phyloP scores from a whole-genome alignment of 371 early-diverging fungal genomes.

The Haplosporangium sp. region DNA sequence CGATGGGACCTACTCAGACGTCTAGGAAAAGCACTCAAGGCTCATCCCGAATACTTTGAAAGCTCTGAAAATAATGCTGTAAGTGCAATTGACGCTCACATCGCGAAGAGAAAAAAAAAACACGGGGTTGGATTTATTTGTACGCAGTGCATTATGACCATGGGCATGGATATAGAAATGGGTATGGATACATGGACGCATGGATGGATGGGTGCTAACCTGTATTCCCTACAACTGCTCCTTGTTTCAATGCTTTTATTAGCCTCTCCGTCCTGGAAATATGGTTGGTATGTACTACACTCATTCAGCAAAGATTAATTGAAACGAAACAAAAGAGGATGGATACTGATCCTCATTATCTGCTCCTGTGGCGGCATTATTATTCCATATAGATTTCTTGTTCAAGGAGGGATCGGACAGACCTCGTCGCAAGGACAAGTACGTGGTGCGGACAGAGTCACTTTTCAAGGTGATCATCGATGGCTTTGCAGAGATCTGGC shows the following conservation, averaged over 20 bases:
- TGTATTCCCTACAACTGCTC: too few relatives aligned
- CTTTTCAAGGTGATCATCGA: conserved; percentile 87
- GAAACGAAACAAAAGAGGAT: not conserved
- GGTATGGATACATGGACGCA: too few relatives aligned
- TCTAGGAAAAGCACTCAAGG: conserved; percentile 69
- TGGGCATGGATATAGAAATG: not conserved
- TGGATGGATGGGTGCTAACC: too few relatives aligned
- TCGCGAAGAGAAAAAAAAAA: too few relatives aligned
- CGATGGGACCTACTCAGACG: conserved; percentile 78
- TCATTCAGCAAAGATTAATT: conserved; percentile 12
- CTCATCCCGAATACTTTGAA: conserved; percentile 73
- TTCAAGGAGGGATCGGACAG: conserved; percentile 51
- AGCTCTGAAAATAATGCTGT: conserved; percentile 38
- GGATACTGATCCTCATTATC: not conserved
- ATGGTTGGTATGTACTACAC: conserved; percentile 69
- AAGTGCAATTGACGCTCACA: conserved; percentile 4
- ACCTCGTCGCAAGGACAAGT: conserved; percentile 36
- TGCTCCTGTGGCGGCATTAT: not conserved
- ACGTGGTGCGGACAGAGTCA: conserved; percentile 67
- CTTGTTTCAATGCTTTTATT: not conserved
- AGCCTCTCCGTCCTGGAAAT: conserved; percentile 81
- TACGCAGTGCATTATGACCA: too few relatives aligned
- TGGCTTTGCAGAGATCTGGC: conserved; percentile 81
- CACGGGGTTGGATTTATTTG: too few relatives aligned
- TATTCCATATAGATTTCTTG: conserved; percentile 40